phyloP scores from a whole-genome alignment of 78 protist genomes.

The Protostelium mycophagum region DNA sequence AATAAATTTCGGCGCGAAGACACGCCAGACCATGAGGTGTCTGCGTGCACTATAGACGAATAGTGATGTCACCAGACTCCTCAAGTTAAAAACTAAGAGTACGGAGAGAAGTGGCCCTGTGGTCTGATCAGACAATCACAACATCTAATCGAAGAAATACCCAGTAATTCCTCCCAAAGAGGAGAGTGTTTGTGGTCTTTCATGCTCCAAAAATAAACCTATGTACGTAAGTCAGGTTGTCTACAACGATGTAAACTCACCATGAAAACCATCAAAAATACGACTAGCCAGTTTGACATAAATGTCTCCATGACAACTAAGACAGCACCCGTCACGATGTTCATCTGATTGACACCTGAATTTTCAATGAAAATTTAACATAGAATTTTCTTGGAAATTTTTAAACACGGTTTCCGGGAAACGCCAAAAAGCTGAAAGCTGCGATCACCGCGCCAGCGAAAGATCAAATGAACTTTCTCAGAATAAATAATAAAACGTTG shows the following conservation, averaged over 20 bases:
- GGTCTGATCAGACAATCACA: neutral
- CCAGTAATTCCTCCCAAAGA: neutral
- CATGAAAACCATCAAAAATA: conserved; percentile 21
- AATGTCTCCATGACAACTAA: conserved; percentile 46
- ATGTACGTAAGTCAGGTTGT: neutral
- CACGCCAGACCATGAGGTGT: conserved; percentile 85
- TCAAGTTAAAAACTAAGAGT: conserved; percentile 13
- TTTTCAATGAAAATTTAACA: too few relatives aligned
- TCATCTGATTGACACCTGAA: neutral
- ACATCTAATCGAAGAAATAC: neutral
- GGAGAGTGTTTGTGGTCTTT: neutral
- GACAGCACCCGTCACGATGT: conserved; percentile 29
- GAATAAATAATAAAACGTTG: too few relatives aligned
- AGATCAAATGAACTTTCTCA: too few relatives aligned
- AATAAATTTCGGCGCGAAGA: conserved; percentile 69
- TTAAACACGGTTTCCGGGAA: too few relatives aligned
- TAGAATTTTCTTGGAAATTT: too few relatives aligned
- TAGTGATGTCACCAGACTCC: conserved; percentile 13
- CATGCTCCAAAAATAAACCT: neutral
- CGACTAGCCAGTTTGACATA: conserved; percentile 14
- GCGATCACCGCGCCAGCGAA: too few relatives aligned
- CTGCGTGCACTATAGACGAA: conserved; percentile 38
- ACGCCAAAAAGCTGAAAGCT: too few relatives aligned
- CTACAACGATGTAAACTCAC: conserved; percentile 3
- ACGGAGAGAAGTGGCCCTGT: neutral